A percentile compares a stretch with the other conserved stretches of the same genome.
phyloP scores from a whole-genome alignment of 176 grass and related monocot species.

The Cenchrus americanus region DNA sequence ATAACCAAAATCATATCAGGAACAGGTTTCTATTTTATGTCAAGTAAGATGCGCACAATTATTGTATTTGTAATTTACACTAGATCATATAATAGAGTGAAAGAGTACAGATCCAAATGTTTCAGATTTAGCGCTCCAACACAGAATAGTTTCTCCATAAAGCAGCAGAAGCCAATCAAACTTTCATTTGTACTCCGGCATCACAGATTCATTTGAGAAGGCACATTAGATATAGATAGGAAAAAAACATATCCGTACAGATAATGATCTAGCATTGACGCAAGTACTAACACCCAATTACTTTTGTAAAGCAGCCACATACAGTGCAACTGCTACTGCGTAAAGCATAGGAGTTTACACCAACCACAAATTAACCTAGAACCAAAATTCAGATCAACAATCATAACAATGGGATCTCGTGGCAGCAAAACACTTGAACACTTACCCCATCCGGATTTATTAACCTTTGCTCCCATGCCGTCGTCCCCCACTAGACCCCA shows the following conservation, averaged over 20 bases:
- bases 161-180: background rate
- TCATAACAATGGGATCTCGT: conserved; percentile 46
- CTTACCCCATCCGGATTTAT: conserved; percentile 43
- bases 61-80: conserved; percentile 7
- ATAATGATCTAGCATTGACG: background rate
- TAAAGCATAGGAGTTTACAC: conserved; percentile 9
- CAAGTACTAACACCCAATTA: background rate
- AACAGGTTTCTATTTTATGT: background rate
- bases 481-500: background rate
- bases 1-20: conserved; percentile 7
- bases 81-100: background rate
- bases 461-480: conserved; percentile 49
- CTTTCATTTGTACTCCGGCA: background rate
- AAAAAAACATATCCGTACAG: background rate
- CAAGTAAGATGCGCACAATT: background rate
- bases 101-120: background rate
- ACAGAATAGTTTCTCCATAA: background rate
- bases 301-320: background rate
- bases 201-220: background rate
- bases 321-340: background rate
- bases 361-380: background rate
- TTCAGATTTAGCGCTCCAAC: conserved; percentile 18
- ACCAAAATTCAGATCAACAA: conserved; percentile 35
- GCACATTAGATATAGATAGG: background rate
- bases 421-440: conserved; percentile 40